These are phyloP conservation scores for Entomophthora muscae DNA, from an alignment of 371 early-diverging fungal genomes.

Conservation along the genomic window DNA sequence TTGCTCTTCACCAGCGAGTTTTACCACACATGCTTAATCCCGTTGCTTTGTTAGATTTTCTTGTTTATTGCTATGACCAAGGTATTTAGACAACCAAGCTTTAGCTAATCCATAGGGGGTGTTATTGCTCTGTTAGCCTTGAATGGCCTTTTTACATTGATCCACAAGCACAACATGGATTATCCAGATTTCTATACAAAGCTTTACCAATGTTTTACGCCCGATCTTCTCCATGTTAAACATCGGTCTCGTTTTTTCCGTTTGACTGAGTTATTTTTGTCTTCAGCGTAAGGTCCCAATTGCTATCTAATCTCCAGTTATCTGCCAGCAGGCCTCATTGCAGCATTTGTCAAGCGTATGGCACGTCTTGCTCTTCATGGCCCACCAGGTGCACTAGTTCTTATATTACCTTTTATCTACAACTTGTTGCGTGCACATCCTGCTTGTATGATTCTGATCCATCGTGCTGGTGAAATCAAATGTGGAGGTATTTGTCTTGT, in stretches of 20 bases:
- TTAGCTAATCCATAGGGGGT: conserved; percentile 29
- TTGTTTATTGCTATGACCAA: conserved; percentile 68
- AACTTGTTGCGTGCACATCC: conserved; percentile 82
- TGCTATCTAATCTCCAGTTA: conserved; percentile 24
- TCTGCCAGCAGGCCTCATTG: conserved; percentile 69
- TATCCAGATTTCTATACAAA: conserved; percentile 92
- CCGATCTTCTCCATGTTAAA: conserved; percentile 73
- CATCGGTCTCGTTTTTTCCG: conserved; percentile 86
- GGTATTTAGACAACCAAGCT: conserved; percentile 21
- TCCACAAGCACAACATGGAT: conserved; percentile 76
- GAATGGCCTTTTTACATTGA: conserved; percentile 81
- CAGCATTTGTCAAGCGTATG: conserved; percentile 83
- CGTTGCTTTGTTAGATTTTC: conserved; percentile 67
- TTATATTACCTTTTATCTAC: conserved; percentile 72
- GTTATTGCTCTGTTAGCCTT: conserved; percentile 73
- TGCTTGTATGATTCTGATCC: conserved; percentile 68
- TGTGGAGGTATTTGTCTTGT: neutral
- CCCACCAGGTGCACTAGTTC: conserved; percentile 69
- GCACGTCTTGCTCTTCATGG: conserved; percentile 61
- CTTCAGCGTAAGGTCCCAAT: conserved; percentile 48
- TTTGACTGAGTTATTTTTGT: conserved; percentile 66
- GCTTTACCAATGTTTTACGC: conserved; percentile 73
- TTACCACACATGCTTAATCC: conserved; percentile 69
- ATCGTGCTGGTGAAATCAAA: conserved; percentile 22
- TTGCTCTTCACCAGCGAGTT: conserved; percentile 65